These are phyloP conservation scores for Jasminum sambac DNA, from an alignment of 257 asterid species.

Conservation along the genomic window DNA sequence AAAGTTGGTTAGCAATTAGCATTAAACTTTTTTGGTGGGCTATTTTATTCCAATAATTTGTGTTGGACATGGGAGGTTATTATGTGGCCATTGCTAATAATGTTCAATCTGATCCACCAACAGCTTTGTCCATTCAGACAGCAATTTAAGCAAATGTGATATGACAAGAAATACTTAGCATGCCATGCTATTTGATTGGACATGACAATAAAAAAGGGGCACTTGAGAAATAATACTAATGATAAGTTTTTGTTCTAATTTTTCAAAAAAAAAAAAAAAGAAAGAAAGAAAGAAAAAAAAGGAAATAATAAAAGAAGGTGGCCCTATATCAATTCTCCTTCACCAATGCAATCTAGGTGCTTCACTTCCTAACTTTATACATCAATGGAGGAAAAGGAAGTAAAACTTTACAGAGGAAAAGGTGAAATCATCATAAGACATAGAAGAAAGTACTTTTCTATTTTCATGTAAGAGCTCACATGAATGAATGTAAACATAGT, in stretches of 20 bases:
- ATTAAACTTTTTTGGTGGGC: not conserved
- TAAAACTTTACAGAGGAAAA: not conserved
- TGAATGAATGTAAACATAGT: too few species aligned
- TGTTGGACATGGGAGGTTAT: not conserved
- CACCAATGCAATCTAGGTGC: not conserved
- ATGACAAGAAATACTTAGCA: not conserved
- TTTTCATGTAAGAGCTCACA: conserved; percentile 1
- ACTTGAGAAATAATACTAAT: not conserved
- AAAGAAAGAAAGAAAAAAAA: too few species aligned
- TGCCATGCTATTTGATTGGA: not conserved
- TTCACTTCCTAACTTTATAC: not conserved
- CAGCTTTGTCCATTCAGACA: not conserved
- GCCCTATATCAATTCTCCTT: not conserved
- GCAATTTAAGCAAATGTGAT: not conserved
- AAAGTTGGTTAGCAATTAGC: conserved; percentile 3
- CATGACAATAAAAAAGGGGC: not conserved
- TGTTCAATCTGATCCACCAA: not conserved
- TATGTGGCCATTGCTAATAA: conserved; percentile 2
- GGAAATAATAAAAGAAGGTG: not conserved
- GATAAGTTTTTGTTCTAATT: too few species aligned
- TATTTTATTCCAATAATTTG: not conserved
- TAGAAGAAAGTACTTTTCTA: not conserved
- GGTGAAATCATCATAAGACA: not conserved
- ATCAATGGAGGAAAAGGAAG: not conserved
- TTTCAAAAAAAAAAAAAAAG: not conserved